Base-by-base conservation (phyloP, 176 grass and related monocot species). In the Cenchrus americanus region DNA sequence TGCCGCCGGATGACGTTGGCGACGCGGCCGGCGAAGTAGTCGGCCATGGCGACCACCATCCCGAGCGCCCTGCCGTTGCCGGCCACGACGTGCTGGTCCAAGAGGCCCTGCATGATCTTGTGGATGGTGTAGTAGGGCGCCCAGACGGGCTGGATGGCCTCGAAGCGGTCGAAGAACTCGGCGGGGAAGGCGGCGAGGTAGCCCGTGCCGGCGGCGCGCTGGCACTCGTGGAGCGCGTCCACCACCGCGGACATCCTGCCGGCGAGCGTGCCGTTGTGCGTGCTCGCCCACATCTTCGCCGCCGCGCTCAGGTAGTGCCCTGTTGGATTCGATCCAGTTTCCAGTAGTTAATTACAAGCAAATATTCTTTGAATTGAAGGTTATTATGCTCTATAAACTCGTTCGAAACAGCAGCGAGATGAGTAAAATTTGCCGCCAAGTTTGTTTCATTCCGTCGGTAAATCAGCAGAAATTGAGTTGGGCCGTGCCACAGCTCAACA, bases 121-220 rank as follows among this genome's bases (percentile, higher is more conserved):
- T 98, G 96, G 50, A 96, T 83, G 74, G 93, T 98, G 91, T 96
- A 98, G 87, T 98, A 98, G 23, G 96, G 96, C 13, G 96, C 96
- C 96, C 93, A 98, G 82, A 98, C 96, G 69, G 84, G 72, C 60
- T 83, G 5, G 77, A 98, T 83, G 69, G 87, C 87, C 89, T 98
- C 96, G 73, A 95, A 98, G 52, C 93, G 93, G 85, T 98, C 93
- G 73, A 98, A 98, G 90, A 93, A 85, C 89, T 95, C 89, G 58
- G 81, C n/a, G 71, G 93, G 96, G 83, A 98, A 98, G 65, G 96
- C 96, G 76, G 96, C 95, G 80, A 98, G 96, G 83, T 98, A 98
- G 47, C 96, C 96, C 3, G 85, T 83, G 53, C 93, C 96, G 53
- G 86, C 71, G 5, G 88, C 79, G 52, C 79, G 75, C 93, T 98